These are phyloP conservation scores for Aspergillus udagawae DNA, from an alignment of 2,329 filamentous ascomycete species.

Conservation along the genomic window DNA sequence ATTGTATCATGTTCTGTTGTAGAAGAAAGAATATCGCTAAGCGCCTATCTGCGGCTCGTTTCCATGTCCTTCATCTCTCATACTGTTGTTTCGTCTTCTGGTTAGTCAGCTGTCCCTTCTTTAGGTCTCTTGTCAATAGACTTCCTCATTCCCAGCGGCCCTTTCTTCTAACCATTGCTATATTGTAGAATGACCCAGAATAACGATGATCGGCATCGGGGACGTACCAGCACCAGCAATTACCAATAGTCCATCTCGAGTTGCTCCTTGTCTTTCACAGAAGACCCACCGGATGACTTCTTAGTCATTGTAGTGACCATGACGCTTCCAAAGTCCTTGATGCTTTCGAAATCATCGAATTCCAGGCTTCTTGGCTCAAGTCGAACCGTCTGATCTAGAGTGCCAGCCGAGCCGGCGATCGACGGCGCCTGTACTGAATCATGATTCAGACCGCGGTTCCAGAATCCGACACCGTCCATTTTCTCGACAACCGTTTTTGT, in stretches of 20 bases:
- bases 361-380: slow-evolving; percentile 6
- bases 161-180: too few species aligned
- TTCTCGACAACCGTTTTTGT: slow-evolving; percentile 32
- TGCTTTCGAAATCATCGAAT: slow-evolving; percentile 17
- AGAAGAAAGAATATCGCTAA: background rate
- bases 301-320: background rate
- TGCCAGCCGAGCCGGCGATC: background rate
- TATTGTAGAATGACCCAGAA: background rate
- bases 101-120: too few species aligned
- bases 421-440: background rate
- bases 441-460: slow-evolving; percentile 16
- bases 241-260: slow-evolving; percentile 9
- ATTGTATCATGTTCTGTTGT: background rate
- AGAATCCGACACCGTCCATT: slow-evolving; percentile 36
- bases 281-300: background rate
- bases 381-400: background rate
- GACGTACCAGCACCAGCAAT: background rate
- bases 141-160: too few species aligned
- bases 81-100: too few species aligned
- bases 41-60: background rate
- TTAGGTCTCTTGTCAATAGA: too few species aligned
- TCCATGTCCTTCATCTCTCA: background rate
- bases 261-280: background rate
- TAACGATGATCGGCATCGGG: background rate
- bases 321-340: slow-evolving; percentile 19